Conservation (phyloP, 2,329 filamentous ascomycete genomes). For the Corinectria fuckeliana region DNA sequence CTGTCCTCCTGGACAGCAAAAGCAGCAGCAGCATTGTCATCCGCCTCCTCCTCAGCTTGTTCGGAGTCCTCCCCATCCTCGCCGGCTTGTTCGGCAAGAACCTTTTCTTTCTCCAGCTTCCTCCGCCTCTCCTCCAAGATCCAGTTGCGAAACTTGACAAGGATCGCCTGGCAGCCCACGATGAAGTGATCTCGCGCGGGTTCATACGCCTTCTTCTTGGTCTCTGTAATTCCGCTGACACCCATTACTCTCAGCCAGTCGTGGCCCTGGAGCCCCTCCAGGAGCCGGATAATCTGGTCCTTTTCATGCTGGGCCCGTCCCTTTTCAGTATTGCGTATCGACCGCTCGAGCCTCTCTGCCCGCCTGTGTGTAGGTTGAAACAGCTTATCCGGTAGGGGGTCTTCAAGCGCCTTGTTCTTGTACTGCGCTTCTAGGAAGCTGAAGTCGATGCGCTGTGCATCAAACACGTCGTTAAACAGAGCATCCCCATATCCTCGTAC, state of each 20-base stretch:
- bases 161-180: conserved; percentile 77
- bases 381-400: conserved; percentile 62
- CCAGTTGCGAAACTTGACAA: conserved; percentile 90
- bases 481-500: conserved; percentile 62
- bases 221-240: conserved; percentile 83
- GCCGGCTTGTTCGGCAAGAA: conserved; percentile 42
- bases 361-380: conserved; percentile 63
- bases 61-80: conserved; percentile 41
- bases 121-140: conserved; percentile 87
- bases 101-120: conserved; percentile 76
- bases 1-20: conserved; percentile 66
- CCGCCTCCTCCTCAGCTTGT: conserved; percentile 32
- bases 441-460: conserved; percentile 64
- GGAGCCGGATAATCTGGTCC: conserved; percentile 67
- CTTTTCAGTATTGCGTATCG: conserved; percentile 69
- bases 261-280: conserved; percentile 85
- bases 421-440: conserved; percentile 57
- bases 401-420: conserved; percentile 52
- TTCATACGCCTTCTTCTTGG: conserved; percentile 85
- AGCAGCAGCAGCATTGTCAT: conserved; percentile 49
- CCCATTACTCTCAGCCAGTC: conserved; percentile 96
- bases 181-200: conserved; percentile 86
- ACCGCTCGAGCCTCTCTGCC: conserved; percentile 66
- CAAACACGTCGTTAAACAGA: conserved; percentile 62
- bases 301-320: conserved; percentile 71